A percentile compares a stretch with the other conserved stretches of the same genome.
These are phyloP conservation scores for Suhomyces sp. DNA, from an alignment of 805 yeast genomes.

Conservation along the genomic window DNA sequence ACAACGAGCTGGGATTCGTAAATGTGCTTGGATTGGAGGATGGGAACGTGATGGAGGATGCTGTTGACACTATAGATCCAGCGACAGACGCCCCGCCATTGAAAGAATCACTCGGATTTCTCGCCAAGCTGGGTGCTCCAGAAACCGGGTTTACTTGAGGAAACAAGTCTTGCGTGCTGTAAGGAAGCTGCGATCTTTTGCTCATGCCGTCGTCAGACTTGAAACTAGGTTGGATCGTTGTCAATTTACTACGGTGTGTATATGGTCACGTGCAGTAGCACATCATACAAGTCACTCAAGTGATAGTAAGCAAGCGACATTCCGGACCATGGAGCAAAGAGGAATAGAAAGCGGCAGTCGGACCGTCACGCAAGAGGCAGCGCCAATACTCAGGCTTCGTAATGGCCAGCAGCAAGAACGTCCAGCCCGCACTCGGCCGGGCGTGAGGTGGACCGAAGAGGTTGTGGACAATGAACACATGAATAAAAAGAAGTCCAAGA, in stretches of 20 bases:
- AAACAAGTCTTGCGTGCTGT: constrained; percentile 42
- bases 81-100: background rate
- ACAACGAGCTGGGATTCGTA: background rate
- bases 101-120: background rate
- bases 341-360: background rate
- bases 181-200: constrained; percentile 39
- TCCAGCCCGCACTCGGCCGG: constrained; percentile 11
- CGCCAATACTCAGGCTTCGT: constrained; percentile 9
- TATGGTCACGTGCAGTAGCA: background rate
- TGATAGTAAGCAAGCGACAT: background rate
- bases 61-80: background rate
- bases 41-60: background rate
- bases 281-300: background rate
- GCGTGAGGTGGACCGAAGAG: constrained; percentile 81
- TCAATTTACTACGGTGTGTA: background rate
- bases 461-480: constrained; percentile 87
- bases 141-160: constrained; percentile 23
- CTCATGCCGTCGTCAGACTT: background rate
- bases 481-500: constrained; percentile 85
- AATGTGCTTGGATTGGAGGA: background rate
- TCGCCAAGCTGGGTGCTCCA: background rate
- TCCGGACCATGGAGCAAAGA: background rate
- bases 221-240: background rate
- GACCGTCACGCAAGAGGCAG: background rate
- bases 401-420: constrained; percentile 2